A percentile compares a stretch with the other conserved stretches of the same genome.
Conservation (phyloP, 805 yeast genomes). For the Lachancea sp. region DNA sequence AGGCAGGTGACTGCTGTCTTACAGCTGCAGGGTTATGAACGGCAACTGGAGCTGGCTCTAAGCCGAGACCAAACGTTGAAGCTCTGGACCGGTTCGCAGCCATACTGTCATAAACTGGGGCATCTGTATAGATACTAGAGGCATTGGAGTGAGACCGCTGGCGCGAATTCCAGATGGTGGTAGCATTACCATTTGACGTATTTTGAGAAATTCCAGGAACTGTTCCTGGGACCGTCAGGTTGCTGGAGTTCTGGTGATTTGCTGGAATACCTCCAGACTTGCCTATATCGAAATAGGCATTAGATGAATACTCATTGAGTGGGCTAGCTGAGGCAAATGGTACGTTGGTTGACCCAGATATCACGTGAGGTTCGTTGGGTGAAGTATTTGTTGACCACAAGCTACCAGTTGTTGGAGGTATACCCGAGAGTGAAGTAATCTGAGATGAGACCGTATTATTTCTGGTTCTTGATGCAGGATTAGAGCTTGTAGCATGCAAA, state of each 20-base stretch:
- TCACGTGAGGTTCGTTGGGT: conserved; percentile 13
- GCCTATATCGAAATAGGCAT: conserved; percentile 20
- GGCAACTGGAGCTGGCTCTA: conserved; percentile 15
- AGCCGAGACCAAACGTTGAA: conserved; percentile 17
- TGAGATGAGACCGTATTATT: conserved; percentile 33
- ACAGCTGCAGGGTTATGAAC: conserved; percentile 11
- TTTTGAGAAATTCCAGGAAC: conserved; percentile 15
- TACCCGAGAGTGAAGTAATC: conserved; percentile 30
- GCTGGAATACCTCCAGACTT: conserved; percentile 4
- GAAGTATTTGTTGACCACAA: conserved; percentile 25
- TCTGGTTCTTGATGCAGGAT: conserved; percentile 29
- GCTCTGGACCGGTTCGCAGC: conserved; percentile 19
- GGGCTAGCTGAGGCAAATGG: conserved; percentile 13
- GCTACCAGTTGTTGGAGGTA: conserved; percentile 20
- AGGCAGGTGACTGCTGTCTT: conserved; percentile 18
- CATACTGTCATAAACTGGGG: conserved; percentile 23
- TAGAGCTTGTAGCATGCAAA: conserved; percentile 14
- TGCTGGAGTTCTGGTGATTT: conserved; percentile 11
- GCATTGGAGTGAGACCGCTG: conserved; percentile 31
- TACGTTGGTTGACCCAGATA: neutral
- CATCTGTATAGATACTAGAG: conserved; percentile 31
- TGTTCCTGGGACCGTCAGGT: conserved; percentile 15
- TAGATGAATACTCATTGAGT: conserved; percentile 17
- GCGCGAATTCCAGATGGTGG: conserved; percentile 16
- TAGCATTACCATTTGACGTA: conserved; percentile 9